A percentile compares a stretch with the other conserved stretches of the same genome.
Conservation (phyloP, 257 asterid species). For the Solanum megistacrolobum region DNA sequence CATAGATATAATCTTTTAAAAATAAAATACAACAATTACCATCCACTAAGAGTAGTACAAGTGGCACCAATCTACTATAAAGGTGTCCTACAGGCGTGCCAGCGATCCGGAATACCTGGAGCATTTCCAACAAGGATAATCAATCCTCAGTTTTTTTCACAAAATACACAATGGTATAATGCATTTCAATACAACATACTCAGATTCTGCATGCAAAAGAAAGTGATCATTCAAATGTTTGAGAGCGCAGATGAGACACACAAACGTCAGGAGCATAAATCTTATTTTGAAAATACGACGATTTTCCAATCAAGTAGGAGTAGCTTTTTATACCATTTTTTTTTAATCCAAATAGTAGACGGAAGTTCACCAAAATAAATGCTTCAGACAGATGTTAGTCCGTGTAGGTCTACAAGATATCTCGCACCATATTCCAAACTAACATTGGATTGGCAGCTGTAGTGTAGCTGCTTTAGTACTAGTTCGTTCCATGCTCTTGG, state of each 20-base stretch:
- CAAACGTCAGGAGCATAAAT: background rate
- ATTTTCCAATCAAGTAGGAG: background rate
- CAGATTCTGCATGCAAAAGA: background rate
- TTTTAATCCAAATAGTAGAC: background rate
- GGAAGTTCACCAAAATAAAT: background rate
- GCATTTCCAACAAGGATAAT: background rate
- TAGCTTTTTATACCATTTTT: background rate
- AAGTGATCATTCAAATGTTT: background rate
- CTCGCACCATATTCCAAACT: background rate
- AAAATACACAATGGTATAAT: background rate
- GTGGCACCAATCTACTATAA: slow-evolving; percentile 55
- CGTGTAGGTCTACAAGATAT: background rate
- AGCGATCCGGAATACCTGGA: slow-evolving; percentile 35
- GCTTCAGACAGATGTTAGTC: background rate
- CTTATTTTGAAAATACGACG: background rate
- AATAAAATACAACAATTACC: slow-evolving; percentile 22
- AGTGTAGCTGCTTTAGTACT: background rate
- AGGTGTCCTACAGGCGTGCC: slow-evolving; percentile 56
- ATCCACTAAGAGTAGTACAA: slow-evolving; percentile 64
- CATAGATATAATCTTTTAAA: background rate
- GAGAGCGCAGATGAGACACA: background rate
- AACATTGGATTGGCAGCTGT: background rate
- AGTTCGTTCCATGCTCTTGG: background rate
- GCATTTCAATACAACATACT: background rate
- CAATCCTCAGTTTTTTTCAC: background rate